Percentiles rank a stretch among this genome's conserved stretches.
These are phyloP conservation scores for Amaranthus tricolor DNA, from an alignment of 179 eudicot genomes.

Conservation along the genomic window DNA sequence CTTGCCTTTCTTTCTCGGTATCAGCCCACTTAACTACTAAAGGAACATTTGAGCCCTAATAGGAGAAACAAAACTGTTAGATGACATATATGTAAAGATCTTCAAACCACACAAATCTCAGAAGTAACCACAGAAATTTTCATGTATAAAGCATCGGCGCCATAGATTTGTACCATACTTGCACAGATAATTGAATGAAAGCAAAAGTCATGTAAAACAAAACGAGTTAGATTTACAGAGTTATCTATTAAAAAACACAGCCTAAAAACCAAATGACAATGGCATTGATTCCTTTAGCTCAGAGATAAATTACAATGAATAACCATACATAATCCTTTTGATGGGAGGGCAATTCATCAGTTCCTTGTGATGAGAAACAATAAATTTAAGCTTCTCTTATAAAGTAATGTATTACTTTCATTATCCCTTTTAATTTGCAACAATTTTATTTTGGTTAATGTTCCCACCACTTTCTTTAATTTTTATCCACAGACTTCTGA, in stretches of 20 bases:
- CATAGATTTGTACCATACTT: neutral
- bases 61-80: slow-evolving; percentile 10
- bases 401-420: no score
- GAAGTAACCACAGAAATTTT: neutral
- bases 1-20: slow-evolving; percentile 95
- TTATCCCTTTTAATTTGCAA: no score
- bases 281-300: neutral
- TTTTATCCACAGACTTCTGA: no score
- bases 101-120: neutral
- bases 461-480: no score
- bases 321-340: neutral
- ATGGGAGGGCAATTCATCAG: neutral
- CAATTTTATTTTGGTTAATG: no score
- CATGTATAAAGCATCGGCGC: neutral
- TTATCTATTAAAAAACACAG: neutral
- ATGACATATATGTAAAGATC: neutral
- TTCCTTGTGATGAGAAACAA: neutral
- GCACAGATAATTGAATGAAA: neutral
- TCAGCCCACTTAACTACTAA: slow-evolving; percentile 99
- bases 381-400: neutral
- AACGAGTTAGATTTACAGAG: neutral
- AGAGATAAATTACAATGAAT: neutral
- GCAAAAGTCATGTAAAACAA: neutral
- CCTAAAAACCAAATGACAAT: neutral
- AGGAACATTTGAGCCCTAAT: slow-evolving; percentile 85